Base-by-base conservation (phyloP, 768 basidiomycete species). In the Psilocybe cubensis region DNA sequence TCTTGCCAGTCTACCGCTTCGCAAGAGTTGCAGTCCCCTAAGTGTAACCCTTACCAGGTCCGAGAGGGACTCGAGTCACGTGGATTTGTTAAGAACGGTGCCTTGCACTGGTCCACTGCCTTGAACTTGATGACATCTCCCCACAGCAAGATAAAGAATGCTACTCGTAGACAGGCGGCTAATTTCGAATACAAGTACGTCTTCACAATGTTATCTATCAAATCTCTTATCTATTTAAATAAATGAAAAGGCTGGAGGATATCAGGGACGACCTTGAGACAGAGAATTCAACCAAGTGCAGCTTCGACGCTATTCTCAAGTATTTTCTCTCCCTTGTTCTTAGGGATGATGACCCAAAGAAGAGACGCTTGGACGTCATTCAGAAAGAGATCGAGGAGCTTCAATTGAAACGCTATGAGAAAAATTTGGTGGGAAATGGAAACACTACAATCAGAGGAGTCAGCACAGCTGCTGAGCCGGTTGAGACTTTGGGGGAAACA, bases 341-440 rank as follows among this genome's bases (percentile, higher is more conserved):
- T 21, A 24, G 45, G 20, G 8, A 9, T 1, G 21, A 57, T 14
- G 23, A 21, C 18, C 4, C 25, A 9, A 29, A 51, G 10, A 52
- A 35, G 42, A 25, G 10, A 11, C 2, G 12, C 3, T 25, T 57
- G 42, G 42, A 57, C 25, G 17, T n/a, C 4, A 11, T 57, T n/a
- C 56, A 57, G 43, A 21, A 9, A 8, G 2, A 25, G 23, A 57
- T 57, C 42, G 49, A 57, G 44, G 14, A 46, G 17, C 31, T 57
- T 23, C 56, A 57, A 28, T 25, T 24, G 4, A 2, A 38, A 7
- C 48, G 56, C 6, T 56, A 56, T 10, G 33, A 41, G 23, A 24
- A n/a, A 24, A 24, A 24, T 5, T 9, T 10, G 17, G 23, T 5
- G 24, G 47, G 25, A 23, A 41, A 12, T 7, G 25, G 9, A 8